Percentiles rank a stretch among this genome's conserved stretches.
phyloP scores from a whole-genome alignment of 805 yeast genomes.

The Kazachstania taianensis region DNA sequence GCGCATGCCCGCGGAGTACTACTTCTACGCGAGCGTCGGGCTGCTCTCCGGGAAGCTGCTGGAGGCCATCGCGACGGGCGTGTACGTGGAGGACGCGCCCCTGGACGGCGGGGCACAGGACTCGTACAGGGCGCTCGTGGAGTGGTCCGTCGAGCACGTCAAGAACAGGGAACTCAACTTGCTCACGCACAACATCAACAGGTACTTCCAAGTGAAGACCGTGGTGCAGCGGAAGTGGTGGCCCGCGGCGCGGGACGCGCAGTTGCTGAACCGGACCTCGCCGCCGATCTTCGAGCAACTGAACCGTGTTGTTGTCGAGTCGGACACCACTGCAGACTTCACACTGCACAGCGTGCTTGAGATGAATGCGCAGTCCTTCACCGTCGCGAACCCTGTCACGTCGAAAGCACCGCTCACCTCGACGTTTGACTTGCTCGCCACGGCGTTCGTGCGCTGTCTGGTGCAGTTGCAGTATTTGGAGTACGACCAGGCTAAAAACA shows the following conservation, averaged over 20 bases:
- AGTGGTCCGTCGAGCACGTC: slow-evolving; percentile 35
- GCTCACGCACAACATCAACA: slow-evolving; percentile 60
- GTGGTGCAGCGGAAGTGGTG: slow-evolving; percentile 49
- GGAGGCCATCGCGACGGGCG: slow-evolving; percentile 58
- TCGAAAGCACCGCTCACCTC: slow-evolving; percentile 29
- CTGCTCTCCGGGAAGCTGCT: slow-evolving; percentile 46
- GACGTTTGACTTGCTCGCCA: slow-evolving; percentile 46
- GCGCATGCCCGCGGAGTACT: slow-evolving; percentile 76
- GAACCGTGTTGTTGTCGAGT: slow-evolving; percentile 27
- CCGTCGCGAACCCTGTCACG: slow-evolving; percentile 23
- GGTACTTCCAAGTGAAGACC: slow-evolving; percentile 75
- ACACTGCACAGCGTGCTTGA: too few relatives aligned
- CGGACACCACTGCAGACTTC: too few relatives aligned
- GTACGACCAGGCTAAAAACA: slow-evolving; percentile 25
- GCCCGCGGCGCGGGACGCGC: slow-evolving; percentile 31
- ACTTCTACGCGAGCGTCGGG: slow-evolving; percentile 74
- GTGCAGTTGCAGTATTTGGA: slow-evolving; percentile 41
- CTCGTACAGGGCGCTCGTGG: slow-evolving; percentile 48
- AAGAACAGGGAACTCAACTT: slow-evolving; percentile 57
- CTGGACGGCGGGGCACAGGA: slow-evolving; percentile 51
- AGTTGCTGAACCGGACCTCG: slow-evolving; percentile 41
- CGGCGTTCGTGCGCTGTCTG: slow-evolving; percentile 45
- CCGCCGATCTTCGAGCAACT: slow-evolving; percentile 42
- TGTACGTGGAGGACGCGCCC: slow-evolving; percentile 52
- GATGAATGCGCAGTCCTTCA: slow-evolving; percentile 20